Evolutionary conservation across 352 stramenopile species (phyloP), one percentile per base, ranked within the genome.

Genomic region (Elongisporangium undulatum): DNA sequence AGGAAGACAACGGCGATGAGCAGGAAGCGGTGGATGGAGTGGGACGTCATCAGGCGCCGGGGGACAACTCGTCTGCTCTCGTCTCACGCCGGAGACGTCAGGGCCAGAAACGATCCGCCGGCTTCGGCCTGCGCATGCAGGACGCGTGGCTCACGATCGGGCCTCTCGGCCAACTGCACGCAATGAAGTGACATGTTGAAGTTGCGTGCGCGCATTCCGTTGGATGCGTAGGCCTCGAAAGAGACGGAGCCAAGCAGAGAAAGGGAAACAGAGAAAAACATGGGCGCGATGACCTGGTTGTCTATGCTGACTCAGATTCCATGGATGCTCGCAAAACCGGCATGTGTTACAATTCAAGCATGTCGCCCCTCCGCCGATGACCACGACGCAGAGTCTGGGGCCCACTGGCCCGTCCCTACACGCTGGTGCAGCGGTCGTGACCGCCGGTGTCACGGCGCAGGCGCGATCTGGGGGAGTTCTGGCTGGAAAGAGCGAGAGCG

Each of bases 1-100:
- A 55, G 16, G 38, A 41, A 15, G 26, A 55, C 53, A 26, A 53
- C n/a, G 55, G 16, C 1, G 41, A 60, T 16, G 54, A 53, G 17
- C 21, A 49, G n/a, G 56, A 49, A 45, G 34, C 34, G 4, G 34
- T 45, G 34, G 34, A 45, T 45, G 34, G 34, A 45, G 34, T 45
- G 34, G 34, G 34, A 45, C 13, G 34, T 17, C 34, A 45, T 45
- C 34, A 15, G 34, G 1, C 34, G 10, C 34, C 2, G 26, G 26
- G 12, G 26, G 26, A 38, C 26, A 38, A 15, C 34, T 45, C 34
- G 10, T 17, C 10, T 17, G 34, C 34, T 45, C 34, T 45, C 34
- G 34, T 45, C 34, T 45, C 34, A 45, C 34, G 34, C 13, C 34
- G 13, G 13, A 45, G 9, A 45, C 34, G 34, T 45, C 34, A 45